Conservation (phyloP, 768 basidiomycete genomes). For the Podaxis sp. region DNA sequence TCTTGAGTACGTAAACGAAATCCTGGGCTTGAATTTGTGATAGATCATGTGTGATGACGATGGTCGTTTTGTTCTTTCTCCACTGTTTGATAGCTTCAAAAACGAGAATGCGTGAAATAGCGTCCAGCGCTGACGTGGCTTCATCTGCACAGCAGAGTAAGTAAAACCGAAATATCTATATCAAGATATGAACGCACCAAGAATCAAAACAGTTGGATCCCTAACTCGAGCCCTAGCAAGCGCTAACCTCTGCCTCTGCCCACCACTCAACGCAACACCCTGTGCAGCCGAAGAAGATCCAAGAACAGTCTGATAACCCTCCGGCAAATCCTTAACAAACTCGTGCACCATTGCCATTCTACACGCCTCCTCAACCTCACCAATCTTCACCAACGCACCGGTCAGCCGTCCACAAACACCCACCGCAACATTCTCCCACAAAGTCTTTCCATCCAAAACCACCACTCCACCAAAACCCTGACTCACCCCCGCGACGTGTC, state of each 20-base stretch:
- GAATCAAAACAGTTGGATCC: slow-evolving; percentile 85
- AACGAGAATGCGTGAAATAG: slow-evolving; percentile 82
- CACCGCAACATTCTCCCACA: slow-evolving; percentile 87
- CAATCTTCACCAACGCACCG: slow-evolving; percentile 58
- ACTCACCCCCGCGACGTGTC: slow-evolving; percentile 72
- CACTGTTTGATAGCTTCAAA: slow-evolving; percentile 69
- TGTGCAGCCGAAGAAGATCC: slow-evolving; percentile 25
- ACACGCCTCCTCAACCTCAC: slow-evolving; percentile 81
- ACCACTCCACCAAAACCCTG: slow-evolving; percentile 67
- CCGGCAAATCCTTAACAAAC: slow-evolving; percentile 80
- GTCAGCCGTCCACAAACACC: slow-evolving; percentile 36
- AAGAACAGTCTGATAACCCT: slow-evolving; percentile 84
- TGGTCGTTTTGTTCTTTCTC: slow-evolving; percentile 79
- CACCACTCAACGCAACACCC: slow-evolving; percentile 83
- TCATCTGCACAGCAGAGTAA: slow-evolving; percentile 59
- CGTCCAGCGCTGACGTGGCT: slow-evolving; percentile 83
- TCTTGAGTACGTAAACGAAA: slow-evolving; percentile 91
- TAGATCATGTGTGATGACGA: slow-evolving; percentile 95
- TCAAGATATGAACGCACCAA: slow-evolving; percentile 58
- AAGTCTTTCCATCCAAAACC: slow-evolving; percentile 67
- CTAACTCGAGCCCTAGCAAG: slow-evolving; percentile 85
- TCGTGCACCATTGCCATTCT: slow-evolving; percentile 84
- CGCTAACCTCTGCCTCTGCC: slow-evolving; percentile 88
- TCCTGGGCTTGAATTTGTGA: slow-evolving; percentile 73
- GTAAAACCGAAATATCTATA: neutral